Evolutionary conservation across 2,329 filamentous ascomycete genomes (phyloP).

Genomic region (Fusarium sp.): DNA sequence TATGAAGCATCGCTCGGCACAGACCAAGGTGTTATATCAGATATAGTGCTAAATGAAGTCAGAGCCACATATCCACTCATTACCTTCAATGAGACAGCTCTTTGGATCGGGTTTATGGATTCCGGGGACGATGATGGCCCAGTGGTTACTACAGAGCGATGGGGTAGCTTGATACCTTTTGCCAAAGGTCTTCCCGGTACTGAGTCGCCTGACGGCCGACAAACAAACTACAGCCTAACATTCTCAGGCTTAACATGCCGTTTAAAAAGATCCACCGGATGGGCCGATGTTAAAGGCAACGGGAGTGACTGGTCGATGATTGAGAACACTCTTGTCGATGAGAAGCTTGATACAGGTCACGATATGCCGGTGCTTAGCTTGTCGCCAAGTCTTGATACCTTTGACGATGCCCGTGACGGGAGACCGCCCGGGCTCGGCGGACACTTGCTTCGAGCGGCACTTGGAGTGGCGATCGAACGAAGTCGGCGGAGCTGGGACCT

Average conservation of each 20-base stretch:
- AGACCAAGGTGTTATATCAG: background rate
- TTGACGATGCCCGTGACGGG: background rate
- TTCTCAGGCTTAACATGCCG: constrained; percentile 11
- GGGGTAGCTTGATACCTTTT: background rate
- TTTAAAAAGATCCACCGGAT: constrained; percentile 10
- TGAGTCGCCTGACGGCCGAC: background rate
- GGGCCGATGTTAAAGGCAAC: constrained; percentile 6
- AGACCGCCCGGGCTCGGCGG: constrained; percentile 11
- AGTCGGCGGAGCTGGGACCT: background rate
- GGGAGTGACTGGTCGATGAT: constrained; percentile 3
- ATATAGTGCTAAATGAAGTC: background rate
- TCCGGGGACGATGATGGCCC: background rate
- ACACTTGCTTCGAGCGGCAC: constrained; percentile 2
- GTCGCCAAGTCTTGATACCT: background rate
- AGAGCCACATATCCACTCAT: background rate
- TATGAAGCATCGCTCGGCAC: constrained; percentile 2
- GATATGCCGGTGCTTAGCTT: background rate
- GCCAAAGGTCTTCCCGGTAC: background rate
- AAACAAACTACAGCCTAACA: background rate
- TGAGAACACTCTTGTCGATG: background rate
- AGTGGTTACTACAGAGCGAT: background rate
- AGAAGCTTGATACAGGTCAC: background rate
- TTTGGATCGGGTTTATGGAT: constrained; percentile 15
- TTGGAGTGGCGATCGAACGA: background rate
- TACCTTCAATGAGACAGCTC: background rate